phyloP scores from a whole-genome alignment of 2,329 filamentous ascomycete species.

The Penicillium sp. region DNA sequence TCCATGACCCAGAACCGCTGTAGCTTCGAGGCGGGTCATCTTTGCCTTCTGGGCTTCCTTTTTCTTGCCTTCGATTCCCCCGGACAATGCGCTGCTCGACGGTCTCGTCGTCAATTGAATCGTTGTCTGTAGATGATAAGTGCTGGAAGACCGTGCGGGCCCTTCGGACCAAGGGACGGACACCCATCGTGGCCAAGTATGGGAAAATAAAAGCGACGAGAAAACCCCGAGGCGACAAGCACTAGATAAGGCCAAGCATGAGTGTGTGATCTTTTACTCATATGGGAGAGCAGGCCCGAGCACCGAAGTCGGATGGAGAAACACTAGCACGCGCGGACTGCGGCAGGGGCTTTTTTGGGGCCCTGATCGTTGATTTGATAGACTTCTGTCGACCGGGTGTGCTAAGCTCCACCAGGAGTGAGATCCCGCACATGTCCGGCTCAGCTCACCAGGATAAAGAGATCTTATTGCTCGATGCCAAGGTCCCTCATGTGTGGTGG shows the following conservation, averaged over 20 bases:
- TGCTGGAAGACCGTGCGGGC: slow-evolving; percentile 7
- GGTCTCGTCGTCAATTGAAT: not conserved
- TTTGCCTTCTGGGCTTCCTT: not conserved
- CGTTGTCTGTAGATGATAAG: not conserved
- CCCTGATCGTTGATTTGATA: not conserved
- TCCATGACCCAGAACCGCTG: slow-evolving; percentile 2
- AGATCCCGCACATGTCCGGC: not conserved
- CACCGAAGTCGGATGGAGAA: not conserved
- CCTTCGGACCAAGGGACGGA: slow-evolving; percentile 13
- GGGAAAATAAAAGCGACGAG: not conserved
- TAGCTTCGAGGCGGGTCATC: not conserved
- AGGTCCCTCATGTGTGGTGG: not conserved
- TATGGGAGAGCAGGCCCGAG: not conserved
- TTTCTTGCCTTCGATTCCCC: not conserved
- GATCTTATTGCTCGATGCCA: not conserved
- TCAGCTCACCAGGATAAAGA: not conserved
- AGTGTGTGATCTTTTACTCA: not conserved
- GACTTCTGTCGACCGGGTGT: not conserved
- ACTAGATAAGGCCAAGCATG: not conserved
- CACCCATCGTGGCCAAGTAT: not conserved
- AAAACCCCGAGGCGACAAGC: not conserved
- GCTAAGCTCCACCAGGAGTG: not conserved
- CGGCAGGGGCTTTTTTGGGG: slow-evolving; percentile 3
- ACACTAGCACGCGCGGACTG: slow-evolving; percentile 1
- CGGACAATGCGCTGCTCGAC: not conserved